phyloP scores from a whole-genome alignment of 2,329 filamentous ascomycete genomes.

The Colletotrichum acutatum region DNA sequence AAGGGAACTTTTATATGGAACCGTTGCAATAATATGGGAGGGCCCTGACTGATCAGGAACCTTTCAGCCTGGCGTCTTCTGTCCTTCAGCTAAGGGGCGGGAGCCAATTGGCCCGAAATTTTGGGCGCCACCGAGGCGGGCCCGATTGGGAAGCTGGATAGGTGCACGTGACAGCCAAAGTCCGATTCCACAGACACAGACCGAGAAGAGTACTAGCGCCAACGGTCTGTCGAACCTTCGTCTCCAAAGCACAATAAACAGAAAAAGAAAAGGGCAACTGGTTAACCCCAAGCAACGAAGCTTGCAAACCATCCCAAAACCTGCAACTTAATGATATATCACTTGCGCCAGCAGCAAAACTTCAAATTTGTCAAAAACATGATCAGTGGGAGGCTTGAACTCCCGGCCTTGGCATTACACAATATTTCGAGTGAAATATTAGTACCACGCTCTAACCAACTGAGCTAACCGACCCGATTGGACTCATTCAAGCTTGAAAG shows the following conservation, averaged over 20 bases:
- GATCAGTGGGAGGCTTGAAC: slow-evolving; percentile 36
- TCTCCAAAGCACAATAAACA: background rate
- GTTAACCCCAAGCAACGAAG: background rate
- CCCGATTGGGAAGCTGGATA: background rate
- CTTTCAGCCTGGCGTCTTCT: background rate
- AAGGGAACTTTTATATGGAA: slow-evolving; percentile 31
- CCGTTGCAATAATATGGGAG: slow-evolving; percentile 14
- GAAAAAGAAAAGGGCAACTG: background rate
- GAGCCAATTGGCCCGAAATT: background rate
- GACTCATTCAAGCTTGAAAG: fast-evolving
- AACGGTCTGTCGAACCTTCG: background rate
- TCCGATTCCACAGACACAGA: background rate
- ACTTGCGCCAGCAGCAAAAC: background rate
- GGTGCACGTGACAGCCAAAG: background rate
- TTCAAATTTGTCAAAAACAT: background rate
- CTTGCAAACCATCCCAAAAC: background rate
- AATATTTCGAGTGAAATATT: slow-evolving; percentile 20
- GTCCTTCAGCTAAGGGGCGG: background rate
- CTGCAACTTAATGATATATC: no score
- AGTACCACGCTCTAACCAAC: slow-evolving; percentile 36
- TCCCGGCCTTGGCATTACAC: slow-evolving; percentile 33
- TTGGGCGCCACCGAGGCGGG: background rate
- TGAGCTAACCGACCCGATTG: slow-evolving; percentile 31
- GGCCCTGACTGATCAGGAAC: background rate
- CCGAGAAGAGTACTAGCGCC: background rate